phyloP scores from a whole-genome alignment of 768 basidiomycete species.

The Lactarius trivialis region DNA sequence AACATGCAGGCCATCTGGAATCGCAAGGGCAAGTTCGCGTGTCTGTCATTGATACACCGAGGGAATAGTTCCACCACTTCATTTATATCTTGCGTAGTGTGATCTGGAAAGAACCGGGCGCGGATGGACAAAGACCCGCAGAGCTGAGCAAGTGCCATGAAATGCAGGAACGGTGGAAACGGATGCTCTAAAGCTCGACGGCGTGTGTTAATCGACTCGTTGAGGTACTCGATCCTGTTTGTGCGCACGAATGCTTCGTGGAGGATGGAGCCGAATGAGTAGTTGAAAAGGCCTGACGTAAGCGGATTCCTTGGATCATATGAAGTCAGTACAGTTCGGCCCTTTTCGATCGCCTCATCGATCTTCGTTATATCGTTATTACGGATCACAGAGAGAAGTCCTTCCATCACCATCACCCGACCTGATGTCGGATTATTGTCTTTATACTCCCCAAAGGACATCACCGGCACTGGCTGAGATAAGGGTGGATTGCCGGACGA shows the following conservation, averaged over 20 bases:
- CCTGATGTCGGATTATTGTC: background rate
- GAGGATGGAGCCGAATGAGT: background rate
- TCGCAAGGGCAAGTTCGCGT: background rate
- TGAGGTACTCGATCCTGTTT: background rate
- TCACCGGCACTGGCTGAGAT: too few relatives aligned
- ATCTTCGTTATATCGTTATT: background rate
- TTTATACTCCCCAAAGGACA: too few relatives aligned
- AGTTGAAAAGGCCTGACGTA: background rate
- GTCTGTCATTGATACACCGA: background rate
- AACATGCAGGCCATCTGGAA: background rate
- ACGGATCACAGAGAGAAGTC: background rate
- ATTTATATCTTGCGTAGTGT: background rate
- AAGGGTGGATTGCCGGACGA: background rate
- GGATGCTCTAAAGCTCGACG: background rate
- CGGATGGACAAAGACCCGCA: background rate
- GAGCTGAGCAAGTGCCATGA: background rate
- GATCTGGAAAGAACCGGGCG: background rate
- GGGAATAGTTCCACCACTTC: background rate
- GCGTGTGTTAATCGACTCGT: background rate
- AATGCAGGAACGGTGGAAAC: background rate
- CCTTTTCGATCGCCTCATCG: background rate
- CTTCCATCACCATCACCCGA: background rate
- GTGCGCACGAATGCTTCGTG: background rate
- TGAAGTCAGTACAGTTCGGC: background rate
- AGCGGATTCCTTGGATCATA: background rate